These are phyloP conservation scores for Inga laurina DNA, from an alignment of 306 rosid species.

Conservation along the genomic window DNA sequence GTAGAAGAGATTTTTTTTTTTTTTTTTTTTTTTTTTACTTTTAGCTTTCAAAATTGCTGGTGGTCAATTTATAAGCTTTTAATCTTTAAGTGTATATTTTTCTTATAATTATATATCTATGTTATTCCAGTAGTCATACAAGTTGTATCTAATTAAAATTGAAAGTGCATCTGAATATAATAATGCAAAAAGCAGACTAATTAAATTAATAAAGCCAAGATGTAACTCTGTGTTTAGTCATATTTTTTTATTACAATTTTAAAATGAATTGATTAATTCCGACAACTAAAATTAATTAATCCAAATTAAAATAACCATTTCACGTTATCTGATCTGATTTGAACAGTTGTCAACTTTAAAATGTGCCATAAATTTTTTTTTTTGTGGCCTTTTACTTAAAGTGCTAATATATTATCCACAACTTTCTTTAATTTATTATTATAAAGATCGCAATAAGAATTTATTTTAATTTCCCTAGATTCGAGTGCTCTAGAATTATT, in stretches of 20 bases:
- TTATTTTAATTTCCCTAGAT: neutral
- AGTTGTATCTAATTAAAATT: neutral
- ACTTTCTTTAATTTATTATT: neutral
- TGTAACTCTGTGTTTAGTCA: neutral
- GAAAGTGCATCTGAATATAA: neutral
- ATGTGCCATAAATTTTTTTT: slow-evolving; percentile 11
- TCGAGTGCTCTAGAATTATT: neutral
- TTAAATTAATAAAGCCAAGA: slow-evolving; percentile 12
- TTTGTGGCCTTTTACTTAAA: neutral
- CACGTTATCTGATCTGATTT: slow-evolving; percentile 6
- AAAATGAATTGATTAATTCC: slow-evolving; percentile 10
- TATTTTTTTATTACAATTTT: neutral
- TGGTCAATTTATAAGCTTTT: neutral
- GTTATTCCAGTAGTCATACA: neutral
- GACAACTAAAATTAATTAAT: slow-evolving; percentile 3
- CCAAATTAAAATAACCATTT: neutral
- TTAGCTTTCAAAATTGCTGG: neutral
- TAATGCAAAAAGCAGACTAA: slow-evolving; percentile 8
- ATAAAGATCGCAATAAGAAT: neutral
- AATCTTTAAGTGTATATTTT: neutral
- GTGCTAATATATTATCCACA: neutral
- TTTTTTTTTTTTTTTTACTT: too few species aligned
- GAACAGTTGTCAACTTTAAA: neutral
- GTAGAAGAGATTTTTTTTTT: neutral
- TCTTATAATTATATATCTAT: neutral